phyloP scores from a whole-genome alignment of 306 rosid genomes.

The Crataegus laevigata region DNA sequence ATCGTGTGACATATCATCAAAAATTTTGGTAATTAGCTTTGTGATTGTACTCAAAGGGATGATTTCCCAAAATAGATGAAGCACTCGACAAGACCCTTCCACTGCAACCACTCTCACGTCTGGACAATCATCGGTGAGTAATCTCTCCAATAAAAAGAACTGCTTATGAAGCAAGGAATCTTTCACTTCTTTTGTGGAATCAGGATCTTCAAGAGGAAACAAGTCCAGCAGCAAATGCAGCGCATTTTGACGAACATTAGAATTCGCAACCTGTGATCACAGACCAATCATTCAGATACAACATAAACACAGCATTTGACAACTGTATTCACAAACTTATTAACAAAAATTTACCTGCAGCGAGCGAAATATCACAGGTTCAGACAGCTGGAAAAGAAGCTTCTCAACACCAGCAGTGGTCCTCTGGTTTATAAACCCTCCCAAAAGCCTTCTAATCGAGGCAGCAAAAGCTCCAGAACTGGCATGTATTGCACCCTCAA shows the following conservation, averaged over 20 bases:
- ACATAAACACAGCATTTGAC: background rate
- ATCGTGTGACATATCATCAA: constrained; percentile 75
- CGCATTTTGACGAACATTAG: constrained; percentile 87
- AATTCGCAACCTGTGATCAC: constrained; percentile 63
- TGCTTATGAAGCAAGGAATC: constrained; percentile 74
- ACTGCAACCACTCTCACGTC: constrained; percentile 80
- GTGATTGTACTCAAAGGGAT: constrained; percentile 75
- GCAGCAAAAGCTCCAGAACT: constrained; percentile 50
- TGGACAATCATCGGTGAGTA: constrained; percentile 66
- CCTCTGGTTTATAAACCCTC: constrained; percentile 76
- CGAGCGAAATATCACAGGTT: constrained; percentile 87
- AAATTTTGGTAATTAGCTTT: constrained; percentile 53
- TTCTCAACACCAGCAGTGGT: constrained; percentile 76
- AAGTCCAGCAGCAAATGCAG: constrained; percentile 73
- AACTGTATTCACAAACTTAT: background rate
- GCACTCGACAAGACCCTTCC: constrained; percentile 84
- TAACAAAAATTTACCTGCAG: constrained; percentile 47
- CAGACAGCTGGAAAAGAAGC: constrained; percentile 62
- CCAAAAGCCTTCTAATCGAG: constrained; percentile 69
- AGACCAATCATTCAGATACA: background rate
- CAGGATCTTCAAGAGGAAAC: constrained; percentile 93
- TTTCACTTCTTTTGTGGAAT: constrained; percentile 78
- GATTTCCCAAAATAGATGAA: constrained; percentile 82
- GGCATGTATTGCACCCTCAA: constrained; percentile 64
- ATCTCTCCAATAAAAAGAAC: constrained; percentile 67